phyloP scores from a whole-genome alignment of 305 asterid genomes.

The Striga hermonthica region DNA sequence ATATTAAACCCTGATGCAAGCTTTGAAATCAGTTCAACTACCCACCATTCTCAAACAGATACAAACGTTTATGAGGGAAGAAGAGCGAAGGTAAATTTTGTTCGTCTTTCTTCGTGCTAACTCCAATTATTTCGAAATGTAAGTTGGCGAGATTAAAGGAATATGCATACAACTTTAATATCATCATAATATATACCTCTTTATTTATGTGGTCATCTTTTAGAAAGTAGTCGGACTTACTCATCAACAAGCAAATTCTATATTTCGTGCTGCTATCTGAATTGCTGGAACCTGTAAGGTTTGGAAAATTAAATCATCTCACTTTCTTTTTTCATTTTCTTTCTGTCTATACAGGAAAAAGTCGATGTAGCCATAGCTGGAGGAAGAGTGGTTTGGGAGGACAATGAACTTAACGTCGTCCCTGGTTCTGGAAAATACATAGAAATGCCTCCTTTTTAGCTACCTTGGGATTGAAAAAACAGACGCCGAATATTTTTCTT shows the following conservation, averaged over 20 bases:
- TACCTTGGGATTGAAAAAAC: conserved; percentile 67
- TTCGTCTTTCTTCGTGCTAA: not conserved
- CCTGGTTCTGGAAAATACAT: conserved; percentile 81
- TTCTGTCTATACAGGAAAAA: conserved; percentile 51
- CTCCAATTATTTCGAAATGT: not conserved
- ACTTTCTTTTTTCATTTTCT: not conserved
- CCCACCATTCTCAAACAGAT: conserved; percentile 83
- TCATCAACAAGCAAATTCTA: not conserved
- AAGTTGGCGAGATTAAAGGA: no score
- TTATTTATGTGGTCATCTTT: no score
- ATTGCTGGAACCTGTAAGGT: no score
- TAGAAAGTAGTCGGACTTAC: no score
- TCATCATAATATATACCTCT: no score
- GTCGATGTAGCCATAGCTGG: conserved; percentile 90
- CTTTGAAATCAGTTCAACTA: conserved; percentile 66
- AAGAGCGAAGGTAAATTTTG: conserved; percentile 59
- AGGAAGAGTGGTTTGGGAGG: conserved; percentile 87
- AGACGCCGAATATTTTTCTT: conserved; percentile 56
- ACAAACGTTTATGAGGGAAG: conserved; percentile 91
- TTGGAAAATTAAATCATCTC: not conserved
- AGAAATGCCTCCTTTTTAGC: conserved; percentile 74
- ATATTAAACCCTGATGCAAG: conserved; percentile 83
- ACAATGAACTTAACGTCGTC: conserved; percentile 58
- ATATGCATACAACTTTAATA: no score
- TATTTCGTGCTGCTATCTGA: not conserved